Evolutionary conservation across 2,329 filamentous ascomycete genomes (phyloP), one percentile per base, ranked within the genome.

Genomic region (Blastomyces parvus): DNA sequence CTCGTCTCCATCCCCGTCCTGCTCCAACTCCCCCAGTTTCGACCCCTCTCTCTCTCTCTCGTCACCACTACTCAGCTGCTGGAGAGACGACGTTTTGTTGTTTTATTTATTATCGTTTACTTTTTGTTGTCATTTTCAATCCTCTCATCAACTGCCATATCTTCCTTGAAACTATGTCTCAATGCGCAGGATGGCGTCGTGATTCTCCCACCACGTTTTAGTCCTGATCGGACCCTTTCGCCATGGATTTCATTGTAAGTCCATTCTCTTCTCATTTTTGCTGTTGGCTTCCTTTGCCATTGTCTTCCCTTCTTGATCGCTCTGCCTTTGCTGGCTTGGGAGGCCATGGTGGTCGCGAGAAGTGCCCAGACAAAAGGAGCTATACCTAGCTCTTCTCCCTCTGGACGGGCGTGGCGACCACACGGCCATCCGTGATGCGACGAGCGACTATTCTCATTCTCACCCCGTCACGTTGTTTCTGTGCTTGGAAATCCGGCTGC

Each of bases 181-280:
- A 46, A 46, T 62, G 52, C 25, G 19, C 13, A 40, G 19, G 8
- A 62, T 62, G 61, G 61, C 36, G 61, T 33, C 27, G 38, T 62
- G 42, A 58, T 58, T 56, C 22, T 48, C 40, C 33, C 48, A n/a
- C n/a, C 19, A 38, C 46, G 25, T 48, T 46, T 22, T 59, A 59
- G 50, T 14, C 38, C 19, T 53, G 8, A 14, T 59, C 53, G 27
- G 19, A 7, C 9, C 33, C 42, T 22, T 42, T 42, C 40, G 36
- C 19, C 13, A 79, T 79, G 77, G 77, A 79, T 74, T 78, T 79
- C 67, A 78, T 78, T 70, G 77, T 79, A 68, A 71, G 77, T 77
- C 40, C 60, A 42, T 60, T 40, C 25, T 52, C n/a, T 60, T 33
- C 57, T 17, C 13, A 30, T 33, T 27, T 33, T n/a, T 58, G 30